Percentiles rank a stretch among this genome's conserved stretches.
These are phyloP conservation scores for Exophiala aquamarina DNA, from an alignment of 2,329 filamentous ascomycete genomes.

Conservation along the genomic window DNA sequence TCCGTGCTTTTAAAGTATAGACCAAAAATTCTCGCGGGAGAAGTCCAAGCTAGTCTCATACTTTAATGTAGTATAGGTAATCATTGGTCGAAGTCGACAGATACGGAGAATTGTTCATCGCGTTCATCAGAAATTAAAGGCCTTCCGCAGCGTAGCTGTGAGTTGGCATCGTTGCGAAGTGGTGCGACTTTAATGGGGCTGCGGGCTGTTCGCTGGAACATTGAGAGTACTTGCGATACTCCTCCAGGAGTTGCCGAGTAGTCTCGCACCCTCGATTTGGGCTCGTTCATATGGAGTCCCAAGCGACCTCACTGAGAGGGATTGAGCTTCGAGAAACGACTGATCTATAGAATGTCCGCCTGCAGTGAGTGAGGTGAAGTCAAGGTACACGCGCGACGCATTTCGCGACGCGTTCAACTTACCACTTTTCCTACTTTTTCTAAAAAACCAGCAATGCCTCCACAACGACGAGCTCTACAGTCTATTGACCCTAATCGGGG, in stretches of 20 bases:
- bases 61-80: background rate
- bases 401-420: too few species aligned
- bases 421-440: too few species aligned
- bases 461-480: too few species aligned
- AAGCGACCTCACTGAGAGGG: too few species aligned
- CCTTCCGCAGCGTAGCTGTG: background rate
- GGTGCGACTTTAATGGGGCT: background rate
- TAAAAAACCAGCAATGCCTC: too few species aligned
- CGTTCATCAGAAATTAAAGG: background rate
- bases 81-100: background rate
- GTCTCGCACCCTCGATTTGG: background rate
- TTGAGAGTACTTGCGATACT: background rate
- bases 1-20: slow-evolving; percentile 7
- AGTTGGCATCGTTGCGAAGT: background rate
- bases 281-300: background rate
- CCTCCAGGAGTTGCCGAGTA: background rate
- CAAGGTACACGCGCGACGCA: too few species aligned
- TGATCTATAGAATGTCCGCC: too few species aligned
- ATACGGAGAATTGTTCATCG: background rate
- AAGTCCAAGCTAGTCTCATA: background rate
- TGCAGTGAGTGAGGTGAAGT: too few species aligned
- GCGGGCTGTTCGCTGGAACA: background rate
- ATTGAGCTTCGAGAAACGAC: too few species aligned
- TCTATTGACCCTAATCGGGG: too few species aligned
- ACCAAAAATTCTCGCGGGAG: background rate